Evolutionary conservation across 441 rosid genomes (phyloP), one percentile per base, ranked within the genome.

Genomic region (Dalechampia spathulata): DNA sequence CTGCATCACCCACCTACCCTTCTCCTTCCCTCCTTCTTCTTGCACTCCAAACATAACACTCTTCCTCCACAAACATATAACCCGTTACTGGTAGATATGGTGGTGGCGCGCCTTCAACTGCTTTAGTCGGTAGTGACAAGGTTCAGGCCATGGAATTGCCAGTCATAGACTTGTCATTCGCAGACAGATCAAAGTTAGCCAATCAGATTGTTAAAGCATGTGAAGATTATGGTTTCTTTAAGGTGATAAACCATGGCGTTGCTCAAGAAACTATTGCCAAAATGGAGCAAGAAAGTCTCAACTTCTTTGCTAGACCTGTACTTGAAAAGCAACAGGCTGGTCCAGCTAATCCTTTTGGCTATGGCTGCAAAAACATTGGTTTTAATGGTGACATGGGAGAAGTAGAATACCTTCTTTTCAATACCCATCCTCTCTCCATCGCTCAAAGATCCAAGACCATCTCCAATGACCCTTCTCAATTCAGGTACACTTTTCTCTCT

Each of bases 301-400:
- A 27, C 38, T 91, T 88, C 77, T 88, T 91, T 25, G 62, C 58
- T 4, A 84, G 76, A 62, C 78, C 95, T 7, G 38, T 45, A 14
- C 42, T 49, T 0, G 98, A 88, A 63, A 92, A 88, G 70, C 72
- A 62, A 34, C 72, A 49, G 25, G 82, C 80, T 13, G 81, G 79
- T 0, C 77, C 84, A 0, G 77, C 75, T 6, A 71, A 62, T 55
- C 87, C 96, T 14, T 77, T 80, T 30, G 94, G 91, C 25, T 92
- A 88, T 57, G 98, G 98, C n/a, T 76, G 76, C 67, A 88, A 77
- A 45, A 86, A 68, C 58, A 84, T 92, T 38, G 98, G 98, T 21
- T 67, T 75, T 45, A 88, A 77, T 27, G 98, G 96, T 21, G 96
- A 92, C 46, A 28, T 65, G 5, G 98, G 96, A 12, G 95, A 81